A percentile compares a stretch with the other conserved stretches of the same genome.
Evolutionary conservation across 148 eudicot species (phyloP).

Genomic region (Fagopyrum esculentum): DNA sequence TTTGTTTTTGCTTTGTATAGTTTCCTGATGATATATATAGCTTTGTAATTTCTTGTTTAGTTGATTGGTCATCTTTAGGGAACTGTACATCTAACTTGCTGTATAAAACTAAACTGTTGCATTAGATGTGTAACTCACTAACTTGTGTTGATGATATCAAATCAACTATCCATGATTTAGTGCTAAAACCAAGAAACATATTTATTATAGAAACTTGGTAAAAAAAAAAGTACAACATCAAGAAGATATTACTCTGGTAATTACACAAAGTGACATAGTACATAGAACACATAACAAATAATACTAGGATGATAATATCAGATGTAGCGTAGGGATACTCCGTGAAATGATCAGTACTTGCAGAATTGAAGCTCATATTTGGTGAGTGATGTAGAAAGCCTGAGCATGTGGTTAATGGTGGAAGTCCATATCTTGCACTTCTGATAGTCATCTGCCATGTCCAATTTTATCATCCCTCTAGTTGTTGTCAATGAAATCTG

Average conservation of each 20-base stretch:
- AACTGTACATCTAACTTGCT: background rate
- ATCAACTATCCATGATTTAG: background rate
- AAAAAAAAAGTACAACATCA: background rate
- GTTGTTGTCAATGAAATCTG: conserved; percentile 65
- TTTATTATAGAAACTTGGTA: background rate
- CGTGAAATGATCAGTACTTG: conserved; percentile 29
- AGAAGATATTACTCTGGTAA: background rate
- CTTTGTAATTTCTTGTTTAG: background rate
- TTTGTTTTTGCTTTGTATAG: too few species aligned
- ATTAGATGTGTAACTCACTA: background rate
- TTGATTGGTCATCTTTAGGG: background rate
- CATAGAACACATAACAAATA: conserved; percentile 9
- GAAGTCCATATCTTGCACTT: conserved; percentile 67
- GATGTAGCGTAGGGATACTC: background rate
- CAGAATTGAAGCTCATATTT: conserved; percentile 60
- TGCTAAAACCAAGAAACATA: background rate
- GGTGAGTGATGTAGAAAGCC: conserved; percentile 50
- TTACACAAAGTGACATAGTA: conserved; percentile 10
- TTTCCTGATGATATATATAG: background rate
- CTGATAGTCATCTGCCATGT: conserved; percentile 70
- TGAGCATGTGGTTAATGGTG: conserved; percentile 66
- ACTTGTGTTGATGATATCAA: background rate
- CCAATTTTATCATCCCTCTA: conserved; percentile 62
- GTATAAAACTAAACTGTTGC: background rate
- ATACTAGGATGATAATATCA: background rate